A percentile compares a stretch with the other conserved stretches of the same genome.
Conservation (phyloP, 345 rosid genomes). For the Gossypium mustelinum region DNA sequence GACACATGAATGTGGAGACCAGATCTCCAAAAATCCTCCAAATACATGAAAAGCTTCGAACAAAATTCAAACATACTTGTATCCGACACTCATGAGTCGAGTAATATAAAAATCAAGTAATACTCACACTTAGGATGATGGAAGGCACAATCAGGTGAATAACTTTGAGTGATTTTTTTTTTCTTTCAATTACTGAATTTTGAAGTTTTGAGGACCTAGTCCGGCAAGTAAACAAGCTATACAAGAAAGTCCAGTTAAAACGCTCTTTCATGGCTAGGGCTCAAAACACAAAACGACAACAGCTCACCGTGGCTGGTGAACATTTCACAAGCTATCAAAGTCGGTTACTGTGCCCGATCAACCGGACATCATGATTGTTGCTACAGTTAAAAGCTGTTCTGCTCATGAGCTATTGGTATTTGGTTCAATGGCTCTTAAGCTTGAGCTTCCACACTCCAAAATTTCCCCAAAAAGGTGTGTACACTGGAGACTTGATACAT, state of each 20-base stretch:
- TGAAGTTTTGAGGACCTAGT: neutral
- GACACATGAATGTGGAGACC: no score
- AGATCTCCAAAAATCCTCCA: no score
- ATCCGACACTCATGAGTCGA: no score
- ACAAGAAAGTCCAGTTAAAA: neutral
- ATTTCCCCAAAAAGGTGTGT: neutral
- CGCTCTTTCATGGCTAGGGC: neutral
- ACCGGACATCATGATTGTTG: neutral
- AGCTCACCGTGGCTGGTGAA: neutral
- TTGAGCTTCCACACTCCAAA: conserved; percentile 10
- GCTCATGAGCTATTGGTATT: neutral
- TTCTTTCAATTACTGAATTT: neutral
- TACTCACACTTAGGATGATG: neutral
- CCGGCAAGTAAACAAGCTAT: neutral
- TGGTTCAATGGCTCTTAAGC: neutral
- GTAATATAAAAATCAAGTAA: neutral
- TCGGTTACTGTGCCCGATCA: neutral
- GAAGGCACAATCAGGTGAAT: neutral
- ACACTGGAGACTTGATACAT: conserved; percentile 2
- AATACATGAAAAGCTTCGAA: no score
- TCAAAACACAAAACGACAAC: neutral
- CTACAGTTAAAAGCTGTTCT: neutral
- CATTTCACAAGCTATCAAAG: conserved; percentile 33
- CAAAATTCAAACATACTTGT: no score
- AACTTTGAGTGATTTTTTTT: neutral